phyloP scores from a whole-genome alignment of 2,329 filamentous ascomycete species.

The Sclerotinia minor region DNA sequence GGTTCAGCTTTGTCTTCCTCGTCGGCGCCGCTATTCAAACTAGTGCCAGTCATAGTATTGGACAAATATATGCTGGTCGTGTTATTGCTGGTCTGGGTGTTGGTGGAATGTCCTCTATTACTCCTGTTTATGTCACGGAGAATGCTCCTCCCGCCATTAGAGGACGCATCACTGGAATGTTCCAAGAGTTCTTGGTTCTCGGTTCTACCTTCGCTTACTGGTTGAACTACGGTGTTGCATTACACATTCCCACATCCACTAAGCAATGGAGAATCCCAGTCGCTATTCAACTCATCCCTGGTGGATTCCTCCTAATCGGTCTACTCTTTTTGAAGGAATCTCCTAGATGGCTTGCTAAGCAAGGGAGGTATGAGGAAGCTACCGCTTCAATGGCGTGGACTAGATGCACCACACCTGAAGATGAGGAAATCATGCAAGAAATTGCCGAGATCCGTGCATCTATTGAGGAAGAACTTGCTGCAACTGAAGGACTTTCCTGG shows the following conservation, averaged over 20 bases:
- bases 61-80: slow-evolving; percentile 34
- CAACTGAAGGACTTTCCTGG: slow-evolving; percentile 64
- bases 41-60: slow-evolving; percentile 26
- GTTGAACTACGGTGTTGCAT: slow-evolving; percentile 50
- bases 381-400: slow-evolving; percentile 55
- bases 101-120: slow-evolving; percentile 49
- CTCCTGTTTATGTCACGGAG: slow-evolving; percentile 50
- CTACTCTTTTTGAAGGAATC: slow-evolving; percentile 41
- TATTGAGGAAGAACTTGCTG: slow-evolving; percentile 70
- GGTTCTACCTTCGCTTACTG: slow-evolving; percentile 52
- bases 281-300: slow-evolving; percentile 32
- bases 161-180: slow-evolving; percentile 47
- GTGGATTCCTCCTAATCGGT: slow-evolving; percentile 44
- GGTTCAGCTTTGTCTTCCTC: slow-evolving; percentile 46
- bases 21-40: slow-evolving; percentile 34
- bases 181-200: slow-evolving; percentile 45
- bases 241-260: slow-evolving; percentile 44
- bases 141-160: slow-evolving; percentile 48
- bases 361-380: slow-evolving; percentile 60
- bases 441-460: slow-evolving; percentile 63
- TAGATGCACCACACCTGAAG: slow-evolving; percentile 58
- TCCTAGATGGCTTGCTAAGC: slow-evolving; percentile 69
- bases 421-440: slow-evolving; percentile 58
- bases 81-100: slow-evolving; percentile 43
- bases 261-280: slow-evolving; percentile 51